These are phyloP conservation scores for Conticribra weissflogii DNA, from an alignment of 108 stramenopile genomes.

Conservation along the genomic window DNA sequence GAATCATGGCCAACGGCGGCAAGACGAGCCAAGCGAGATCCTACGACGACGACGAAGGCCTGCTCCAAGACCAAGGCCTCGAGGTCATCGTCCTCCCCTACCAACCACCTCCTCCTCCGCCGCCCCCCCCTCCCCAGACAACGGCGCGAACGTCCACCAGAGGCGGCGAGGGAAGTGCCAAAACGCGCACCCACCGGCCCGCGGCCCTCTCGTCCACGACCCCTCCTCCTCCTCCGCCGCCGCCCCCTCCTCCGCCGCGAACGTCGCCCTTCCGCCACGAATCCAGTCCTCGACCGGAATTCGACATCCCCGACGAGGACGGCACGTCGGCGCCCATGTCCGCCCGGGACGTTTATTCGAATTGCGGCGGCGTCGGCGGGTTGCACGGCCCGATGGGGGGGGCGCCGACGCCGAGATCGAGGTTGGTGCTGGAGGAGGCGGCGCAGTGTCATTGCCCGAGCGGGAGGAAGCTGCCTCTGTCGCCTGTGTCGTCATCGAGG, in stretches of 20 bases:
- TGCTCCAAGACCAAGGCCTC: constrained; percentile 41
- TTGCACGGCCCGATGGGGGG: too few species aligned
- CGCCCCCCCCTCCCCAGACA: not conserved
- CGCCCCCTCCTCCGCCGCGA: constrained; percentile 10
- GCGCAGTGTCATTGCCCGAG: too few species aligned
- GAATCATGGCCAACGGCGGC: too few species aligned
- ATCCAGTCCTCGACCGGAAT: not conserved
- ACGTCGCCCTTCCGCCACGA: too few species aligned
- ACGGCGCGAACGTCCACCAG: not conserved
- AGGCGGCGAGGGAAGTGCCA: too few species aligned
- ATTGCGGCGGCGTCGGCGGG: too few species aligned
- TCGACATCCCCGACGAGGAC: not conserved
- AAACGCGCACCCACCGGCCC: too few species aligned
- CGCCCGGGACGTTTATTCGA: not conserved
- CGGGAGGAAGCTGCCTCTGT: too few species aligned
- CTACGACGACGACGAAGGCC: constrained; percentile 42
- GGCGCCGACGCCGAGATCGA: not conserved
- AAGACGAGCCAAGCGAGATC: constrained; percentile 7
- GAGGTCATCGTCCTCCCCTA: constrained; percentile 44
- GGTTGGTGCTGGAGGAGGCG: not conserved
- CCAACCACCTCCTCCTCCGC: constrained; percentile 25
- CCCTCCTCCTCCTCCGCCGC: not conserved
- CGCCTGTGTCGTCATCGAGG: not conserved
- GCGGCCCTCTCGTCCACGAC: too few species aligned
- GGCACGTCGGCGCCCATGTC: not conserved